Evolutionary conservation across 257 asterid species (phyloP).

Genomic region (Fraxinus quadrangulata): DNA sequence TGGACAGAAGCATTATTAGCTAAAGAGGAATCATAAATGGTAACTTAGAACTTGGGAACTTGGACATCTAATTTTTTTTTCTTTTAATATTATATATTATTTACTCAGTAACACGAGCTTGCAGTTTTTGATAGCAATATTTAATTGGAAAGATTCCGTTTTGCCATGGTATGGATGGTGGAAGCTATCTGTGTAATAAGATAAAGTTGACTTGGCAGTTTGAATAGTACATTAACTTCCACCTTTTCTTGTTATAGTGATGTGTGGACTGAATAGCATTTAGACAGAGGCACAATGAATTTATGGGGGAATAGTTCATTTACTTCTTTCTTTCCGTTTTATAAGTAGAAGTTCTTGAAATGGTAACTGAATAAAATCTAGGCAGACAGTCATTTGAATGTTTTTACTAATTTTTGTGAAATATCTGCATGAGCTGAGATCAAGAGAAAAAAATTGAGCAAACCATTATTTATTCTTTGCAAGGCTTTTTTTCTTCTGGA

Average conservation of each 20-base stretch:
- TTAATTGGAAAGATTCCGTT: conserved; percentile 21
- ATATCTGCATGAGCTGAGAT: conserved; percentile 14
- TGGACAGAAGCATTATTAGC: conserved; percentile 2
- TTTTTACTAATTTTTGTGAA: conserved; percentile 16
- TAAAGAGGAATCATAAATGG: conserved; percentile 17
- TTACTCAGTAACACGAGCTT: conserved; percentile 18
- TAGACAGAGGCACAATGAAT: background rate
- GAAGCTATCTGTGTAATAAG: conserved; percentile 6
- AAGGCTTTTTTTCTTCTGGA: conserved; percentile 2
- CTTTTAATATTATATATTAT: conserved; percentile 4
- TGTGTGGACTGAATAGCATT: background rate
- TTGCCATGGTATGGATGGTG: conserved; percentile 3
- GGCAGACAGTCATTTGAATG: background rate
- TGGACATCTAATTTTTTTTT: conserved; percentile 10
- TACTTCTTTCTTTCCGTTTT: conserved; percentile 5
- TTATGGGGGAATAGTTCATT: conserved; percentile 4
- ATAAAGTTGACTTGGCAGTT: background rate
- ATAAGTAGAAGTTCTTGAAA: conserved; percentile 7
- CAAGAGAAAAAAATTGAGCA: background rate
- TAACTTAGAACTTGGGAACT: conserved; percentile 21
- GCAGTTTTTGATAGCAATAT: conserved; percentile 18
- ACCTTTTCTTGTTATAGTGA: background rate
- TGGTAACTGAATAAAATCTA: conserved; percentile 18
- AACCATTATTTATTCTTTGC: conserved; percentile 5
- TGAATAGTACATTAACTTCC: conserved; percentile 9